Percentiles rank a stretch among this genome's conserved stretches.
phyloP scores from a whole-genome alignment of 306 rosid genomes.

The Inga laurina region DNA sequence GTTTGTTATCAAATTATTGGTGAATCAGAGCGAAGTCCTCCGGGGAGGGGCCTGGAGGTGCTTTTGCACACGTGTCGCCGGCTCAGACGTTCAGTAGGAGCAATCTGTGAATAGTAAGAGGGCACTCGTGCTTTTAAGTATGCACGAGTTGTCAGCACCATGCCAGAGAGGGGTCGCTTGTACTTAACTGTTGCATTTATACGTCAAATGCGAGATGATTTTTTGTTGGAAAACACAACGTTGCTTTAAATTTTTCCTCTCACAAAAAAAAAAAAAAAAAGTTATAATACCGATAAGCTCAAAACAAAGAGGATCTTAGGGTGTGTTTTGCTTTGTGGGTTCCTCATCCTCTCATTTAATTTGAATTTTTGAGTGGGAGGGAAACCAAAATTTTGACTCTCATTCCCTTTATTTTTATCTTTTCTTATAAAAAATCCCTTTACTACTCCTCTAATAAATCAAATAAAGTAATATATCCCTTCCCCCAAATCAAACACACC shows the following conservation, averaged over 20 bases:
- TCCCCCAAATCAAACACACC: too few relatives aligned
- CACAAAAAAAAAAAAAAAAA: background rate
- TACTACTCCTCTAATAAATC: too few relatives aligned
- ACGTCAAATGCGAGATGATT: slow-evolving; percentile 1
- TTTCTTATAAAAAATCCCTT: too few relatives aligned
- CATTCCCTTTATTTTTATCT: too few relatives aligned
- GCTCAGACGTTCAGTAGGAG: background rate
- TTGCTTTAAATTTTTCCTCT: background rate
- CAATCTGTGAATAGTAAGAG: slow-evolving; percentile 14
- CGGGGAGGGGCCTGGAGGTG: background rate
- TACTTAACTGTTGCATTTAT: background rate
- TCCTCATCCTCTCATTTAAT: too few relatives aligned
- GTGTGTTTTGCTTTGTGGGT: too few relatives aligned
- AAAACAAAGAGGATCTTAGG: background rate
- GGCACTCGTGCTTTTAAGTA: background rate
- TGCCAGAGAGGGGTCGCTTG: background rate
- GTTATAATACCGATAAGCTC: background rate
- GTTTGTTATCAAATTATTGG: background rate
- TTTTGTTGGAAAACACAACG: background rate
- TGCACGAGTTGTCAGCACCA: slow-evolving; percentile 27
- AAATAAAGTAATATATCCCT: too few relatives aligned
- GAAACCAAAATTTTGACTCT: too few relatives aligned
- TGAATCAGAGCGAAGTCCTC: background rate
- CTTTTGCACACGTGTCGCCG: slow-evolving; percentile 6
- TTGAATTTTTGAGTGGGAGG: too few relatives aligned